Percentiles rank a stretch among this genome's conserved stretches.
phyloP scores from a whole-genome alignment of 371 early-diverging fungal species.

The Syncephalastrum monosporum region DNA sequence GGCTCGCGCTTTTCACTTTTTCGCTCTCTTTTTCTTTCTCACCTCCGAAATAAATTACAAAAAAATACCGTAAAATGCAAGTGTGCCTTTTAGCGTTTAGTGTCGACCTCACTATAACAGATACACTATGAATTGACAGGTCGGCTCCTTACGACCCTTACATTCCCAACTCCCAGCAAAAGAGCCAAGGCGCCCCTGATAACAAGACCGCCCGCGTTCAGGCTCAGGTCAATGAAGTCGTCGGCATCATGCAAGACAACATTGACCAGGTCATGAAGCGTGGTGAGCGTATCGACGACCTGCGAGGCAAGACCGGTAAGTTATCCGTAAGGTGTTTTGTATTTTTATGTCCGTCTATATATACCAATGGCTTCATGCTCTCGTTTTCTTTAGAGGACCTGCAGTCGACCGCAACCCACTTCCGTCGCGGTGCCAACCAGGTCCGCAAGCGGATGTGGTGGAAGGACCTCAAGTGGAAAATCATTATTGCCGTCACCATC shows the following conservation, averaged over 20 bases:
- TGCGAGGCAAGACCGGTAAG: conserved; percentile 73
- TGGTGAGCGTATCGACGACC: conserved; percentile 74
- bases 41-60: too few relatives aligned
- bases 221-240: conserved; percentile 80
- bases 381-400: conserved; percentile 57
- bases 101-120: too few relatives aligned
- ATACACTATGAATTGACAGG: conserved; percentile 15
- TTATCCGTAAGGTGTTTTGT: background rate
- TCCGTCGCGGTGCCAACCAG: conserved; percentile 81
- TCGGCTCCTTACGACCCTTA: conserved; percentile 45
- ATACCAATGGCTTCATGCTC: background rate
- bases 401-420: conserved; percentile 72
- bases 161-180: conserved; percentile 28
- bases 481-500: conserved; percentile 77
- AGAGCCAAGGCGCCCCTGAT: conserved; percentile 9
- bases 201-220: conserved; percentile 56
- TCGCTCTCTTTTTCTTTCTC: too few relatives aligned
- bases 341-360: background rate
- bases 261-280: conserved; percentile 82
- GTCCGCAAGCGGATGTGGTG: conserved; percentile 88
- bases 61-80: too few relatives aligned
- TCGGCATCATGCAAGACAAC: conserved; percentile 90
- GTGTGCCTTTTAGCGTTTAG: too few relatives aligned
- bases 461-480: conserved; percentile 93
- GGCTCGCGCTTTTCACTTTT: too few relatives aligned